phyloP scores from a whole-genome alignment of 768 basidiomycete species.

The Tulasnella sp. region DNA sequence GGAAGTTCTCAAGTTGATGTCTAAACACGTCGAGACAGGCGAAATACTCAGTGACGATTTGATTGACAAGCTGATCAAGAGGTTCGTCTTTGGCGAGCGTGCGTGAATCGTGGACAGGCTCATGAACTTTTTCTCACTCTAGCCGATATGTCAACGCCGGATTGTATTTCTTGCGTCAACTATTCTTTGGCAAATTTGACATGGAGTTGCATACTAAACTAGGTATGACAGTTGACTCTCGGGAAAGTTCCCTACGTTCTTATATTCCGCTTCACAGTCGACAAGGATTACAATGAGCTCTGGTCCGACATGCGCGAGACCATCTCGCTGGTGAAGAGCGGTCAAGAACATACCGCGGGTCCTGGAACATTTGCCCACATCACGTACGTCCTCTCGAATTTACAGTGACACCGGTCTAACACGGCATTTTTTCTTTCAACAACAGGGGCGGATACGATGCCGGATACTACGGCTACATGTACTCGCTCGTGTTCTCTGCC shows the following conservation, averaged over 20 bases:
- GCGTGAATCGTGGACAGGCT: neutral
- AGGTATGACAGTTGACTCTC: constrained; percentile 35
- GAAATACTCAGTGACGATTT: constrained; percentile 61
- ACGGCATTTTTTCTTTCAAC: neutral
- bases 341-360: constrained; percentile 51
- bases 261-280: constrained; percentile 34
- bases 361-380: constrained; percentile 74
- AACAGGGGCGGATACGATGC: constrained; percentile 21
- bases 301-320: constrained; percentile 69
- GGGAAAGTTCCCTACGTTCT: neutral
- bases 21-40: constrained; percentile 69
- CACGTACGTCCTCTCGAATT: constrained; percentile 45
- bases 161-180: constrained; percentile 69
- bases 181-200: constrained; percentile 79
- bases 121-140: neutral
- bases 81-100: constrained; percentile 35
- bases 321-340: constrained; percentile 57
- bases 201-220: constrained; percentile 64
- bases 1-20: constrained; percentile 66
- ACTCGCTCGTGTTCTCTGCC: constrained; percentile 55
- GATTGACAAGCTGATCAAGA: constrained; percentile 73
- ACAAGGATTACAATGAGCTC: constrained; percentile 64
- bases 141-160: constrained; percentile 71
- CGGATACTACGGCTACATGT: constrained; percentile 43
- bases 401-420: neutral